phyloP scores from a whole-genome alignment of 2,329 filamentous ascomycete species.

The Ophidiomyces ophidiicola region DNA sequence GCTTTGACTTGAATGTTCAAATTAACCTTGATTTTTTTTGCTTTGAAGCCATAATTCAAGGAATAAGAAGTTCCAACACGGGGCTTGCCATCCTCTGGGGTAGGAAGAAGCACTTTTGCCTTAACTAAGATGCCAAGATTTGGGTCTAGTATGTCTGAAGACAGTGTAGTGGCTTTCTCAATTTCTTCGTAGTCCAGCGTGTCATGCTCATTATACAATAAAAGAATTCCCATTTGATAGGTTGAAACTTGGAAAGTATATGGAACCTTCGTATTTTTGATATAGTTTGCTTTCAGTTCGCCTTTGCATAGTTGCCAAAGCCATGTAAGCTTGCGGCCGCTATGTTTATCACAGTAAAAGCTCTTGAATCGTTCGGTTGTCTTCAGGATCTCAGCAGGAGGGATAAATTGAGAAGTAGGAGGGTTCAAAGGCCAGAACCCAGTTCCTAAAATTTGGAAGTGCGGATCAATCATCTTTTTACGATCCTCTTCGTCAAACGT shows the following conservation, averaged over 20 bases:
- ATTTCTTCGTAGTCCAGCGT: conserved; percentile 81
- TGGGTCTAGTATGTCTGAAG: conserved; percentile 71
- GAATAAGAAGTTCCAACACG: conserved; percentile 66
- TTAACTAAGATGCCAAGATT: conserved; percentile 79
- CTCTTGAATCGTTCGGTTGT: conserved; percentile 80
- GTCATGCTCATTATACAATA: conserved; percentile 89
- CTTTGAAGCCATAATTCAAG: conserved; percentile 92
- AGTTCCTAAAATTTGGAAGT: conserved; percentile 86
- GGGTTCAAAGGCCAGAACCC: conserved; percentile 92
- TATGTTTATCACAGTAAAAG: conserved; percentile 95
- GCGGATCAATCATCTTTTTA: conserved; percentile 66
- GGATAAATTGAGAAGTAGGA: conserved; percentile 76
- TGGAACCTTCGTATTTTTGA: conserved; percentile 75
- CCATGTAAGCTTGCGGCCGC: conserved; percentile 92
- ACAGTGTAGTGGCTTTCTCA: conserved; percentile 63
- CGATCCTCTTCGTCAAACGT: conserved; percentile 50
- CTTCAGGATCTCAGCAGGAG: conserved; percentile 69
- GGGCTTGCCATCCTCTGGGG: conserved; percentile 60
- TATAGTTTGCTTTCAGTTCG: conserved; percentile 87
- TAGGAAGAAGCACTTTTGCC: conserved; percentile 72
- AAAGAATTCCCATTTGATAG: conserved; percentile 91
- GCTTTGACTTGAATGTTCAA: conserved; percentile 89
- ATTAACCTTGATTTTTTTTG: conserved; percentile 96
- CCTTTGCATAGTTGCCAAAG: conserved; percentile 97
- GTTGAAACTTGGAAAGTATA: conserved; percentile 96